Conservation (phyloP, 306 rosid species). For the Quercus gilva region DNA sequence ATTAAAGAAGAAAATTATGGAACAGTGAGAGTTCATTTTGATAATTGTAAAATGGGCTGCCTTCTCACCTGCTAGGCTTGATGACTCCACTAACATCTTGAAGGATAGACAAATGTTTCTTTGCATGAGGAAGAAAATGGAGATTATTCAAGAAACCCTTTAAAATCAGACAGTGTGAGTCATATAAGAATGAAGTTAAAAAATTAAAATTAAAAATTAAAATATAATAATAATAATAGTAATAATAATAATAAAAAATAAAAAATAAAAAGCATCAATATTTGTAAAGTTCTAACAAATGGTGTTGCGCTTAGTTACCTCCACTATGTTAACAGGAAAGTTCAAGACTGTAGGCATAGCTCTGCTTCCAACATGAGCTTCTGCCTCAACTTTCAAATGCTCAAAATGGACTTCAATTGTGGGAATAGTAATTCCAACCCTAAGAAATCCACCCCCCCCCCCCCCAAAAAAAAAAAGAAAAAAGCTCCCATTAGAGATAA, state of each 20-base stretch:
- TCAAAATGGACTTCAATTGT: constrained; percentile 72
- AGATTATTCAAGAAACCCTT: constrained; percentile 38
- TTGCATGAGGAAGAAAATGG: constrained; percentile 30
- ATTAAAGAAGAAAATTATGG: background rate
- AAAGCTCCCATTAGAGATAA: background rate
- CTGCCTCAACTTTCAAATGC: constrained; percentile 59
- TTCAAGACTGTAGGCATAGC: constrained; percentile 56
- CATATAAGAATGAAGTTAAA: constrained; percentile 6
- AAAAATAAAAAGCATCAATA: background rate
- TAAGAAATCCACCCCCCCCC: background rate
- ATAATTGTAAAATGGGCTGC: background rate
- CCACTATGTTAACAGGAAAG: constrained; percentile 31
- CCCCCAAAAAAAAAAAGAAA: too few relatives aligned
- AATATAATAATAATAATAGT: too few relatives aligned
- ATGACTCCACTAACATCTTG: constrained; percentile 66
- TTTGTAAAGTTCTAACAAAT: background rate
- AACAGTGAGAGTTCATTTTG: background rate
- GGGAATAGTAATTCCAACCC: constrained; percentile 68
- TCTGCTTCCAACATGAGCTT: constrained; percentile 63
- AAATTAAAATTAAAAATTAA: background rate
- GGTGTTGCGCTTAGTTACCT: constrained; percentile 26
- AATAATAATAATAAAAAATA: too few relatives aligned
- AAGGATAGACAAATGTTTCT: constrained; percentile 49
- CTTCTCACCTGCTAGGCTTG: constrained; percentile 58
- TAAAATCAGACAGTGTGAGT: background rate